These are phyloP conservation scores for Collybiopsis confluens DNA, from an alignment of 768 basidiomycete genomes.

Conservation along the genomic window DNA sequence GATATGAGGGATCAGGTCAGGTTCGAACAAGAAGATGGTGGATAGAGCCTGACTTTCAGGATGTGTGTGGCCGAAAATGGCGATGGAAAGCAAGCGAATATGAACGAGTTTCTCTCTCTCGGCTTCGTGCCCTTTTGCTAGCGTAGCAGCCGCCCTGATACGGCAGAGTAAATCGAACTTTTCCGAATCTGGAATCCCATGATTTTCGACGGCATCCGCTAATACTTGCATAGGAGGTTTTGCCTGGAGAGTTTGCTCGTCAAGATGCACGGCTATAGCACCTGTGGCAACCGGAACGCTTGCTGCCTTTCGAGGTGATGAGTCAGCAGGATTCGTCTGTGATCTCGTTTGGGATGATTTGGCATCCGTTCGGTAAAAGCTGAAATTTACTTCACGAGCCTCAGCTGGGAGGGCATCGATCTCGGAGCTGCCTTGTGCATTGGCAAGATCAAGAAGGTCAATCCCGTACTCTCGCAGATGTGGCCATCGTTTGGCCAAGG, in stretches of 20 bases:
- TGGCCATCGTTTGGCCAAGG: slow-evolving; percentile 83
- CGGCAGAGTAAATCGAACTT: slow-evolving; percentile 87
- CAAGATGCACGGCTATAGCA: slow-evolving; percentile 59
- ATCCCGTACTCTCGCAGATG: slow-evolving; percentile 77
- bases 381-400: slow-evolving; percentile 76
- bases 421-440: slow-evolving; percentile 43
- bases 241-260: slow-evolving; percentile 53
- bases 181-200: slow-evolving; percentile 74
- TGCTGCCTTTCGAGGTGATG: slow-evolving; percentile 41
- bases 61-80: slow-evolving; percentile 88
- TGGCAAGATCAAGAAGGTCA: slow-evolving; percentile 70
- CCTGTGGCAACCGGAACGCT: slow-evolving; percentile 34
- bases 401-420: slow-evolving; percentile 65
- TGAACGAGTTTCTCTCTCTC: slow-evolving; percentile 78
- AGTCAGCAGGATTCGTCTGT: slow-evolving; percentile 43
- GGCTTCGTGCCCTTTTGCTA: slow-evolving; percentile 51
- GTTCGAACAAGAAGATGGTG: slow-evolving; percentile 89
- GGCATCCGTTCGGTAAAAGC: slow-evolving; percentile 67
- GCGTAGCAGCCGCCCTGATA: slow-evolving; percentile 72
- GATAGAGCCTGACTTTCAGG: slow-evolving; percentile 73
- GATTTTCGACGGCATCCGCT: slow-evolving; percentile 62
- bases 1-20: slow-evolving; percentile 83
- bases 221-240: slow-evolving; percentile 75
- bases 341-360: slow-evolving; percentile 37
- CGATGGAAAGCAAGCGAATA: slow-evolving; percentile 80